Conservation (phyloP, 75 land plant species). For the Picea glauca region DNA sequence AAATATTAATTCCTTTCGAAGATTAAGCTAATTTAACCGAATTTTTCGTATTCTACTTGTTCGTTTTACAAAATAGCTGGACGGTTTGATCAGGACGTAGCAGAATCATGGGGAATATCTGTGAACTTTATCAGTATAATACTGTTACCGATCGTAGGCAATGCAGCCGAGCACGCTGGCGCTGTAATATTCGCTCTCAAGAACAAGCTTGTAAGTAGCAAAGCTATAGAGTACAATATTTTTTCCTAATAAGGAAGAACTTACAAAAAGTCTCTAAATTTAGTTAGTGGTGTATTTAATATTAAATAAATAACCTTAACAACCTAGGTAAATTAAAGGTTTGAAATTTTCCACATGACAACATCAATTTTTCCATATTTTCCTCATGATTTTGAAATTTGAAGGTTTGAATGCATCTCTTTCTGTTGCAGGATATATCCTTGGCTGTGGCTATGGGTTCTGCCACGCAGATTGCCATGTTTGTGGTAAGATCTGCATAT, state of each 20-base stretch:
- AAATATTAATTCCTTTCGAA: not conserved
- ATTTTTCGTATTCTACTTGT: too few species aligned
- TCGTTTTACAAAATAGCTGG: too few species aligned
- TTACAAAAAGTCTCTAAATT: too few species aligned
- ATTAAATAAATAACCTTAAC: too few species aligned
- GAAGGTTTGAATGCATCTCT: not conserved
- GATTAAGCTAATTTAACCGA: too few species aligned
- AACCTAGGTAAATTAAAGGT: too few species aligned
- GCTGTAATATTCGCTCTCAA: conserved; percentile 58
- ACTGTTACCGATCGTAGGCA: conserved; percentile 54
- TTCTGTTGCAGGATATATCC: conserved; percentile 40
- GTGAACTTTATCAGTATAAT: conserved; percentile 48
- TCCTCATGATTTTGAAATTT: too few species aligned
- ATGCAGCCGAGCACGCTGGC: conserved; percentile 64
- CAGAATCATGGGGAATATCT: conserved; percentile 40
- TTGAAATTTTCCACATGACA: too few species aligned
- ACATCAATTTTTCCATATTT: too few species aligned
- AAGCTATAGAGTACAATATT: conserved; percentile 14
- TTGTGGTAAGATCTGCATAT: conserved; percentile 32
- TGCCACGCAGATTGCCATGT: conserved; percentile 57
- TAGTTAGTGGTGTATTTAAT: too few species aligned
- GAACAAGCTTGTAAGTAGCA: conserved; percentile 55
- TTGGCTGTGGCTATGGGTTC: conserved; percentile 57
- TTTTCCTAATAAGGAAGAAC: too few species aligned
- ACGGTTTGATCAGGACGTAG: conserved; percentile 31